A percentile compares a stretch with the other conserved stretches of the same genome.
Evolutionary conservation across 2,329 filamentous ascomycete genomes (phyloP).

Genomic region (Fusarium algeriense): DNA sequence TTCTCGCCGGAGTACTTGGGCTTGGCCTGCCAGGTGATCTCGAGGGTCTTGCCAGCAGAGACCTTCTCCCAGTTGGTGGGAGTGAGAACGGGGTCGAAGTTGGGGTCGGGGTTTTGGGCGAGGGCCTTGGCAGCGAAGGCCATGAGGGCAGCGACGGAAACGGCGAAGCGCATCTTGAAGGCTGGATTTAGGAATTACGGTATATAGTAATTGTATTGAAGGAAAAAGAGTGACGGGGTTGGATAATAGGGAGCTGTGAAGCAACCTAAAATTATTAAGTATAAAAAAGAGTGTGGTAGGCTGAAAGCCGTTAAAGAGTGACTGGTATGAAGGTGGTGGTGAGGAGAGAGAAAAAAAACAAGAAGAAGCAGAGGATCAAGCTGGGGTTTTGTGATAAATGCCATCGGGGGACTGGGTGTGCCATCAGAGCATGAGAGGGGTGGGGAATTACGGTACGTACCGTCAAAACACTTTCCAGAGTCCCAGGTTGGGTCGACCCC

Average conservation of each 20-base stretch:
- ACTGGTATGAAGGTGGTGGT: conserved; percentile 48
- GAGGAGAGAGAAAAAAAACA: conserved; percentile 35
- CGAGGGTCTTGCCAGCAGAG: conserved; percentile 61
- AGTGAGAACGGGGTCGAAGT: conserved; percentile 66
- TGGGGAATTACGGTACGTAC: conserved; percentile 36
- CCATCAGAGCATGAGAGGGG: conserved; percentile 10
- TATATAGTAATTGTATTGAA: conserved; percentile 34
- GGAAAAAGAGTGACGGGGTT: conserved; percentile 30
- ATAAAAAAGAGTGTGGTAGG: conserved; percentile 51
- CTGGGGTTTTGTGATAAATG: conserved; percentile 45
- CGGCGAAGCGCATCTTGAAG: conserved; percentile 67
- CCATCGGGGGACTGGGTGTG: conserved; percentile 35
- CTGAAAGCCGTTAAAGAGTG: conserved; percentile 49
- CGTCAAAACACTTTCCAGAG: not conserved
- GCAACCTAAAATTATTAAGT: conserved; percentile 36
- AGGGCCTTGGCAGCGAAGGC: conserved; percentile 64
- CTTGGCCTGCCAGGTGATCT: conserved; percentile 64
- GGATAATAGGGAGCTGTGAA: conserved; percentile 29
- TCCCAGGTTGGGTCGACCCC: conserved; percentile 26
- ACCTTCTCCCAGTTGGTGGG: conserved; percentile 61
- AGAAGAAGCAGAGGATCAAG: conserved; percentile 29
- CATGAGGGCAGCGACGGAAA: conserved; percentile 62
- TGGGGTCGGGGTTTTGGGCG: conserved; percentile 65
- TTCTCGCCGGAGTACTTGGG: conserved; percentile 57
- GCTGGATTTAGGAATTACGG: conserved; percentile 42